Conservation (phyloP, 2,329 filamentous ascomycete species). For the Mollisia scopiformis region DNA sequence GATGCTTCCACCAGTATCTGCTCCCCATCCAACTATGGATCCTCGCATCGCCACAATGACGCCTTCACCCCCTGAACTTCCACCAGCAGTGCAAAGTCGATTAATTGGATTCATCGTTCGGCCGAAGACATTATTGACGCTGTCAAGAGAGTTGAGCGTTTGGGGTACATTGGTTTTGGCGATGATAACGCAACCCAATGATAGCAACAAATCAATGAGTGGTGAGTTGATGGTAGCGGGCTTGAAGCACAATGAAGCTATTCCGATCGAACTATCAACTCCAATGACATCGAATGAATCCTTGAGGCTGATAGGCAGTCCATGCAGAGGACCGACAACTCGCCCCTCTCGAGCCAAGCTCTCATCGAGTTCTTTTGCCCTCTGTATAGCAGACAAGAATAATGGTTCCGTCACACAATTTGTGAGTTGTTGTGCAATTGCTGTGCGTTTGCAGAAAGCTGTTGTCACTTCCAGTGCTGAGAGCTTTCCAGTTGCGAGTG, state of each 20-base stretch:
- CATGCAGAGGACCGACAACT: not conserved
- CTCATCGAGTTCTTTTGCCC: not conserved
- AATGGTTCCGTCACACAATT: not conserved
- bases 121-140: not conserved
- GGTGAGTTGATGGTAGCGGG: not conserved
- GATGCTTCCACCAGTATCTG: not conserved
- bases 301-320: not conserved
- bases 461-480: not conserved
- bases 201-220: not conserved
- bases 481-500: not conserved
- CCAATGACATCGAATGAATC: not conserved
- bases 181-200: not conserved
- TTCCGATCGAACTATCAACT: not conserved
- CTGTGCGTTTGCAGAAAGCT: not conserved
- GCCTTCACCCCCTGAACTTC: not conserved
- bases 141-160: not conserved
- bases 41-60: not conserved
- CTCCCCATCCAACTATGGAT: not conserved
- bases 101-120: not conserved
- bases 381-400: not conserved
- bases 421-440: not conserved
- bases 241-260: not conserved
- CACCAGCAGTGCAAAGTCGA: not conserved
- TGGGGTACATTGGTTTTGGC: not conserved
- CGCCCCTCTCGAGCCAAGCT: not conserved